These are phyloP conservation scores for Myrmaecium sp. DNA, from an alignment of 2,329 filamentous ascomycete species.

Conservation along the genomic window DNA sequence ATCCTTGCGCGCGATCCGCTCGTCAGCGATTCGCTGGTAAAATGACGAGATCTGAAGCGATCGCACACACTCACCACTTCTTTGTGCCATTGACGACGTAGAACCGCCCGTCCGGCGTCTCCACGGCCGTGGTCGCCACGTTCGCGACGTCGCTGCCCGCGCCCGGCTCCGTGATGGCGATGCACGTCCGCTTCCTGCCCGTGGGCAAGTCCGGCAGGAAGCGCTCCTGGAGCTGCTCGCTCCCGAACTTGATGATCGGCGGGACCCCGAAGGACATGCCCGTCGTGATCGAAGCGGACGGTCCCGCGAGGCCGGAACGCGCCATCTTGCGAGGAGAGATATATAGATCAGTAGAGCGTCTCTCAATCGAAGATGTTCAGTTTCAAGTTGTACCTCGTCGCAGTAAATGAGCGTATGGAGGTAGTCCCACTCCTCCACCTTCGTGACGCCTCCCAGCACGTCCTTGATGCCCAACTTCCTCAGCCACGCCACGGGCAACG, in stretches of 20 bases:
- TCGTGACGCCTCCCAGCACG: conserved; percentile 46
- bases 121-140: conserved; percentile 49
- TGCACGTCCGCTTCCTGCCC: conserved; percentile 50
- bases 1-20: conserved; percentile 38
- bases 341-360: conserved; percentile 1
- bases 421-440: conserved; percentile 59
- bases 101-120: conserved; percentile 43
- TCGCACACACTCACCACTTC: conserved; percentile 50
- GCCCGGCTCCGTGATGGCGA: conserved; percentile 64
- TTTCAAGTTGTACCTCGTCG: conserved; percentile 36
- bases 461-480: conserved; percentile 48
- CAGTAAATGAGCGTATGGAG: conserved; percentile 52
- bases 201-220: conserved; percentile 52
- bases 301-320: conserved; percentile 47
- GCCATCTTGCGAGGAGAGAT: conserved; percentile 35
- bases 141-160: conserved; percentile 60
- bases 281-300: conserved; percentile 46
- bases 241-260: conserved; percentile 53
- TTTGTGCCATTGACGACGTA: conserved; percentile 61
- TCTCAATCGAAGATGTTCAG: background rate
- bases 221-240: conserved; percentile 41
- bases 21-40: background rate
- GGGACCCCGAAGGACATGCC: conserved; percentile 59
- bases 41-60: too few species aligned
- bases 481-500: conserved; percentile 51